phyloP scores from a whole-genome alignment of 2,329 filamentous ascomycete genomes.

The Penicillium sp. region DNA sequence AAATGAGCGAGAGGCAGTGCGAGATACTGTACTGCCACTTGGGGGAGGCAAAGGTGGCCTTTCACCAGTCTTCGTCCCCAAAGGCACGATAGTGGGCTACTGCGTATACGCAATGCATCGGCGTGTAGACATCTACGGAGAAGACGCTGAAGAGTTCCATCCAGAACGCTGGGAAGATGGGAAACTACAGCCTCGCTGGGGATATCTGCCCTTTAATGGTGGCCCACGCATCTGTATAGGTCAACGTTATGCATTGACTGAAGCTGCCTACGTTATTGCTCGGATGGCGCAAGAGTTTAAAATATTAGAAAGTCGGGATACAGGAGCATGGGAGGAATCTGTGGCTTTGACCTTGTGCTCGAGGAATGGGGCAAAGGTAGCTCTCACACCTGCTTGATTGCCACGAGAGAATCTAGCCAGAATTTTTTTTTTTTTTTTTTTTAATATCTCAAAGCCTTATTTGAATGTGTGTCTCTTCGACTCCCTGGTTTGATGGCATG shows the following conservation, averaged over 20 bases:
- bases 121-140: slow-evolving; percentile 49
- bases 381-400: background rate
- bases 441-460: background rate
- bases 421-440: background rate
- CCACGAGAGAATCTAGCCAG: too few relatives aligned
- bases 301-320: background rate
- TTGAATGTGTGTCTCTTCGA: background rate
- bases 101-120: slow-evolving; percentile 71
- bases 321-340: background rate
- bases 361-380: background rate
- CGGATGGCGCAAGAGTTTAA: background rate
- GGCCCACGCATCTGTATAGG: slow-evolving; percentile 30
- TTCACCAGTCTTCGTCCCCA: slow-evolving; percentile 62
- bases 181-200: slow-evolving; percentile 32
- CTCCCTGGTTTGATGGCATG: too few relatives aligned
- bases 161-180: slow-evolving; percentile 41
- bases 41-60: slow-evolving; percentile 61
- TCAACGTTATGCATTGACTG: slow-evolving; percentile 12
- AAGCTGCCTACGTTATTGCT: background rate
- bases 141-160: slow-evolving; percentile 46
- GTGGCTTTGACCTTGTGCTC: background rate
- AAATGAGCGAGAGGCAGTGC: slow-evolving; percentile 39
- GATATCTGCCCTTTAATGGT: slow-evolving; percentile 34
- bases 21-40: slow-evolving; percentile 41
- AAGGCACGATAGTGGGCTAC: slow-evolving; percentile 65